phyloP scores from a whole-genome alignment of 2,329 filamentous ascomycete genomes.

The Alternaria alternata region DNA sequence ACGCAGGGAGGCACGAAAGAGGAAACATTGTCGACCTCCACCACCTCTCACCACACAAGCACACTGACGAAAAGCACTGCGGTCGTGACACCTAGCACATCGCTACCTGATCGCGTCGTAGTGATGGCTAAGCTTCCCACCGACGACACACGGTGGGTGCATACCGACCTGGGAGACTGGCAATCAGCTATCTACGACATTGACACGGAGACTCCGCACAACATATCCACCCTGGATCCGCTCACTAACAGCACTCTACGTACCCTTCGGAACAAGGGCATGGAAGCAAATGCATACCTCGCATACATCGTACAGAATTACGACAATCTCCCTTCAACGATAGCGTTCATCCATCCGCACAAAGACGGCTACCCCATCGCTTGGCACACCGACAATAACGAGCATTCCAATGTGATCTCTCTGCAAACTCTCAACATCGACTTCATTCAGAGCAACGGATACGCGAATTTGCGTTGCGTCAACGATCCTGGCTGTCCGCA shows the following conservation, averaged over 20 bases:
- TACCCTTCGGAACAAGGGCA: slow-evolving; percentile 32
- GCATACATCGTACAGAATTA: slow-evolving; percentile 38
- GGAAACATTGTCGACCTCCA: slow-evolving; percentile 8
- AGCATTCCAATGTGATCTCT: slow-evolving; percentile 14
- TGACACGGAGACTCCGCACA: slow-evolving; percentile 24
- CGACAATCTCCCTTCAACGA: slow-evolving; percentile 26
- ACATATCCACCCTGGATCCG: slow-evolving; percentile 24
- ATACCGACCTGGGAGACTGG: slow-evolving; percentile 38
- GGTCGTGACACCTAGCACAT: slow-evolving; percentile 14
- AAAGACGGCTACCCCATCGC: slow-evolving; percentile 24
- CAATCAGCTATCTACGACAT: slow-evolving; percentile 55
- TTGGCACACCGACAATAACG: slow-evolving; percentile 18
- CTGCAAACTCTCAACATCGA: slow-evolving; percentile 43
- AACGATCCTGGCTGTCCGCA: slow-evolving; percentile 51
- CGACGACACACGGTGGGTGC: slow-evolving; percentile 33
- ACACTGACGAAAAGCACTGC: slow-evolving; percentile 14
- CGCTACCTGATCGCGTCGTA: slow-evolving; percentile 26
- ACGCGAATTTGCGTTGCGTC: slow-evolving; percentile 53
- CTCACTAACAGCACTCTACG: slow-evolving; percentile 26
- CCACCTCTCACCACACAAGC: slow-evolving; percentile 10
- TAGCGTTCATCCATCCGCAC: slow-evolving; percentile 31
- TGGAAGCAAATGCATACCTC: slow-evolving; percentile 35
- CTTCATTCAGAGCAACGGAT: slow-evolving; percentile 51
- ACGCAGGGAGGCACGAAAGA: slow-evolving; percentile 13
- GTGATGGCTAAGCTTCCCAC: slow-evolving; percentile 26